Evolutionary conservation across 129 eudicot species (phyloP).

Genomic region (Centella asiatica): DNA sequence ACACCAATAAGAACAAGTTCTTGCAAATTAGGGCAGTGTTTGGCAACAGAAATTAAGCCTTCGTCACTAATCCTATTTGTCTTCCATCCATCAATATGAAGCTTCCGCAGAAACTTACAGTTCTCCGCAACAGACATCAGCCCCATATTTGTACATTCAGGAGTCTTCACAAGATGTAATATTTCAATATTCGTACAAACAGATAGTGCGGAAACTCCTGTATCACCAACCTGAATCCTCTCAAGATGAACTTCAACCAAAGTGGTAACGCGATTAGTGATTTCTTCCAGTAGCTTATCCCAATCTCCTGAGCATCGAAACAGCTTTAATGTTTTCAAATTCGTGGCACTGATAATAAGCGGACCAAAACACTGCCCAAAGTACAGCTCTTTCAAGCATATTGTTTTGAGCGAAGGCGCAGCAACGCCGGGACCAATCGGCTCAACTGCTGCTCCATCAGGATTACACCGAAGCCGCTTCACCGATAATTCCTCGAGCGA

Average conservation of each 20-base stretch:
- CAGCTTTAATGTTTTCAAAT: conserved; percentile 42
- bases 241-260: conserved; percentile 61
- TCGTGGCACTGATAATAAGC: conserved; percentile 41
- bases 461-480: conserved; percentile 48
- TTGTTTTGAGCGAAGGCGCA: conserved; percentile 25
- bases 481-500: conserved; percentile 56
- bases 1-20: conserved; percentile 65
- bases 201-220: conserved; percentile 40
- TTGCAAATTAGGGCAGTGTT: conserved; percentile 46
- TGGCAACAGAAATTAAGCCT: conserved; percentile 50
- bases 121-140: conserved; percentile 44
- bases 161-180: conserved; percentile 60
- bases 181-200: conserved; percentile 41
- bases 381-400: conserved; percentile 57
- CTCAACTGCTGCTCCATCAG: conserved; percentile 39
- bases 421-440: conserved; percentile 54
- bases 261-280: conserved; percentile 31
- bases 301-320: conserved; percentile 61
- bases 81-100: conserved; percentile 79
- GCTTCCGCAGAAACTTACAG: conserved; percentile 61
- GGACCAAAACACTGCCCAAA: conserved; percentile 64
- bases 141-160: conserved; percentile 62
- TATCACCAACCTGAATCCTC: conserved; percentile 62
- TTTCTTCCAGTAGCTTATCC: conserved; percentile 48
- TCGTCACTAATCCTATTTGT: conserved; percentile 66